These are phyloP conservation scores for Castanea mollissima DNA, from an alignment of 306 rosid species.

Conservation along the genomic window DNA sequence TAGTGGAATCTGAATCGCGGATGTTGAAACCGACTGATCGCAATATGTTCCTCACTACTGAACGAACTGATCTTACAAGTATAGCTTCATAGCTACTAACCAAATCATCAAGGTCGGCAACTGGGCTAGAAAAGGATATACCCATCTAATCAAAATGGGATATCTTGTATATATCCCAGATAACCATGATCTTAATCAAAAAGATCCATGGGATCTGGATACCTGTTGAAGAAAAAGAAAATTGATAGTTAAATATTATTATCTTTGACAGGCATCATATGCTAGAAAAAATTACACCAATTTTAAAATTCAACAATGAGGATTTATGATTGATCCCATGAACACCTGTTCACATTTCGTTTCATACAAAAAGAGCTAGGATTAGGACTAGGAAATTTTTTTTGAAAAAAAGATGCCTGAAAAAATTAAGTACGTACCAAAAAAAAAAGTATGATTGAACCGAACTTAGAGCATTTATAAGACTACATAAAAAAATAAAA, in stretches of 20 bases:
- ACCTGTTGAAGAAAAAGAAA: slow-evolving; percentile 21
- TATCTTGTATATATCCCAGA: slow-evolving; percentile 11
- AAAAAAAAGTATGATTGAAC: not conserved
- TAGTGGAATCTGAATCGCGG: slow-evolving; percentile 24
- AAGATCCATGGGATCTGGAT: slow-evolving; percentile 15
- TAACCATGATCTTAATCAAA: slow-evolving; percentile 21
- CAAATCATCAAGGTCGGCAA: slow-evolving; percentile 35
- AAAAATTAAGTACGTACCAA: too few species aligned
- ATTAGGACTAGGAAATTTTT: not conserved
- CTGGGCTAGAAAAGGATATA: slow-evolving; percentile 24
- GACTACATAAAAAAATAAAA: not conserved
- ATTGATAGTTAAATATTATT: not conserved
- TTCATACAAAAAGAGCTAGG: not conserved
- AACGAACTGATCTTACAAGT: slow-evolving; percentile 30
- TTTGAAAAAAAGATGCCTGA: too few species aligned
- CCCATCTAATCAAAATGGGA: slow-evolving; percentile 29
- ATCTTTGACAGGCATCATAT: not conserved
- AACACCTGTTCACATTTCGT: not conserved
- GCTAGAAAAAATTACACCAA: not conserved
- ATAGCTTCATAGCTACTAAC: slow-evolving; percentile 35
- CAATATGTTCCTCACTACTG: slow-evolving; percentile 28
- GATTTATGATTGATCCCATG: slow-evolving; percentile 3
- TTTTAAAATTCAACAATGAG: not conserved
- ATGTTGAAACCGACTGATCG: slow-evolving; percentile 33
- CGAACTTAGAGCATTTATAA: not conserved